These are phyloP conservation scores for Acephala macrosclerotiorum DNA, from an alignment of 2,329 filamentous ascomycete species.

Conservation along the genomic window DNA sequence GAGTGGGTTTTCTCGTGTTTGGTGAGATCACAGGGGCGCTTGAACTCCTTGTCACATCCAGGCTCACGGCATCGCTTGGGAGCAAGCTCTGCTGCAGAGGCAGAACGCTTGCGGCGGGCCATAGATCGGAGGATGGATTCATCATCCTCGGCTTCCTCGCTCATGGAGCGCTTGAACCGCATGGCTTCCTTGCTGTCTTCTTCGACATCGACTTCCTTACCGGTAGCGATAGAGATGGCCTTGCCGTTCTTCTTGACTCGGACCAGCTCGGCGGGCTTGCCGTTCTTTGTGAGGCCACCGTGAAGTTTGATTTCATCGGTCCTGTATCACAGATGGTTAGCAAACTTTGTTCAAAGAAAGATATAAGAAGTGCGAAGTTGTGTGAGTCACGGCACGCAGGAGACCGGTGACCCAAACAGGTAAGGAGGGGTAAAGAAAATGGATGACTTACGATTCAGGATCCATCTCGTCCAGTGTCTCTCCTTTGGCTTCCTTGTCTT, in stretches of 20 bases:
- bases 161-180: conserved; percentile 70
- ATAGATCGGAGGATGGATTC: conserved; percentile 89
- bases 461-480: conserved; percentile 62
- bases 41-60: conserved; percentile 90
- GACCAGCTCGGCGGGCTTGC: conserved; percentile 83
- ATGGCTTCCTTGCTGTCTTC: conserved; percentile 56
- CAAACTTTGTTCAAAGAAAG: conserved; percentile 24
- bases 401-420: conserved; percentile 2
- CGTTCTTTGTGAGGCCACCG: conserved; percentile 83
- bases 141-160: conserved; percentile 76
- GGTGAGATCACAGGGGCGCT: conserved; percentile 94
- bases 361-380: not conserved
- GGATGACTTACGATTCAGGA: conserved; percentile 60
- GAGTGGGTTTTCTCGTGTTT: conserved; percentile 99
- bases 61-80: conserved; percentile 78
- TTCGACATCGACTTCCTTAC: conserved; percentile 61
- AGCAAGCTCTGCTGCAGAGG: conserved; percentile 82
- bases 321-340: conserved; percentile 49
- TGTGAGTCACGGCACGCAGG: conserved; percentile 17
- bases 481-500: conserved; percentile 68
- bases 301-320: conserved; percentile 80
- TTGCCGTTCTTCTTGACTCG: conserved; percentile 83
- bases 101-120: conserved; percentile 95
- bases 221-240: conserved; percentile 78
- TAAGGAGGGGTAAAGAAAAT: conserved; percentile 9